Evolutionary conservation across 1,284 basidiomycete genomes (phyloP).

Genomic region (Rhodotorula sp.): DNA sequence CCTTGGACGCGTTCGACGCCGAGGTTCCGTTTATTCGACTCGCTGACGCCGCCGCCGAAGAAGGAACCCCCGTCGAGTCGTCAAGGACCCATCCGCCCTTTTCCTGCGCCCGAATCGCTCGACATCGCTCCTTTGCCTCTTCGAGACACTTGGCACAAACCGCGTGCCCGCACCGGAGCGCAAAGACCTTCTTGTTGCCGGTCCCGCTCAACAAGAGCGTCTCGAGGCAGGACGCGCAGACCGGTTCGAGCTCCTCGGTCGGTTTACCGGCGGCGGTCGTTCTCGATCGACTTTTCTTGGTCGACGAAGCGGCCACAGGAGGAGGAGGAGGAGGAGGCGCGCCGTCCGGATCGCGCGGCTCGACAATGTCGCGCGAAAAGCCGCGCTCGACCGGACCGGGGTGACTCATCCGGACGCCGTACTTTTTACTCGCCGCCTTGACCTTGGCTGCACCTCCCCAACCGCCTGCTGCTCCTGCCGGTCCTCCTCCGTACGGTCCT

Average conservation of each 20-base stretch:
- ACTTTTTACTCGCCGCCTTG: constrained; percentile 26
- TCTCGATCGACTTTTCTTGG: constrained; percentile 5
- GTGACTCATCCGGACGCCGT: constrained; percentile 31
- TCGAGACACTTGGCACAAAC: constrained; percentile 33
- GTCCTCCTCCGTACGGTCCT: not conserved
- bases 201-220: constrained; percentile 22
- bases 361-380: constrained; percentile 34
- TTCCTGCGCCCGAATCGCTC: constrained; percentile 17
- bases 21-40: no score
- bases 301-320: no score
- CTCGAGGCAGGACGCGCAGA: constrained; percentile 32
- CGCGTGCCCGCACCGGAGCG: constrained; percentile 32
- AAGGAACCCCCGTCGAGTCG: not conserved
- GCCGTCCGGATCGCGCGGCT: constrained; percentile 18
- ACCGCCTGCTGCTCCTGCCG: constrained; percentile 2
- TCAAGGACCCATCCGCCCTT: constrained; percentile 12
- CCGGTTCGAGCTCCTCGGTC: constrained; percentile 20
- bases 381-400: constrained; percentile 21
- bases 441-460: constrained; percentile 36
- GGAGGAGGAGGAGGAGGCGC: not conserved
- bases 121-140: constrained; percentile 18
- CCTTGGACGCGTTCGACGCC: constrained; percentile 1
- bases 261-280: constrained; percentile 1
- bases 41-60: not conserved
- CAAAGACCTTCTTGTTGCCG: constrained; percentile 18